phyloP scores from a whole-genome alignment of 2,329 filamentous ascomycete genomes.

The Rugonectria rugulosa region DNA sequence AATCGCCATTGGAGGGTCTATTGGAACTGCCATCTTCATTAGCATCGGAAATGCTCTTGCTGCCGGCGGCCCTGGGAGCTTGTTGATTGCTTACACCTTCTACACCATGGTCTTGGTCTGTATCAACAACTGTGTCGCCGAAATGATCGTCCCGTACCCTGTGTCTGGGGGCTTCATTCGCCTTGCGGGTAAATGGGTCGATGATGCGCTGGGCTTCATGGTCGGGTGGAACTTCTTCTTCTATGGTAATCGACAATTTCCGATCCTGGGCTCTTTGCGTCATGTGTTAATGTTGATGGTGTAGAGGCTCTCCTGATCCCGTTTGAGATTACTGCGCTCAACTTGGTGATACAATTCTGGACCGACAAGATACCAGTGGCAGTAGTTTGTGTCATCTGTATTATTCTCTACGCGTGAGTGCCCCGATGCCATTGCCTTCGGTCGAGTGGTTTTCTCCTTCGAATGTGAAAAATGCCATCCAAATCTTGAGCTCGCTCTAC shows the following conservation, averaged over 20 bases:
- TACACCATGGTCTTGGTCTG: conserved; percentile 50
- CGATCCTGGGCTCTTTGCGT: too few relatives aligned
- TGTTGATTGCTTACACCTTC: conserved; percentile 52
- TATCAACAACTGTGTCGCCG: conserved; percentile 56
- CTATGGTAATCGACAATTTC: too few relatives aligned
- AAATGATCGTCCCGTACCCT: conserved; percentile 55
- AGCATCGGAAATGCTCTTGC: conserved; percentile 50
- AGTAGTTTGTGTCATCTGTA: conserved; percentile 22
- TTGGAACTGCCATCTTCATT: conserved; percentile 46
- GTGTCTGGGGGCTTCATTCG: conserved; percentile 56
- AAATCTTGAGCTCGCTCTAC: too few relatives aligned
- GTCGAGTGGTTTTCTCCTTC: too few relatives aligned
- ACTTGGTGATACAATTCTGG: conserved; percentile 47
- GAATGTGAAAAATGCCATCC: too few relatives aligned
- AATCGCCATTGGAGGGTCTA: conserved; percentile 59
- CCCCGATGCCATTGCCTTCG: too few relatives aligned
- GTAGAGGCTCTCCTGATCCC: conserved; percentile 58
- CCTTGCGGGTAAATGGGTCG: conserved; percentile 55
- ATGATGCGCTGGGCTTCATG: conserved; percentile 55
- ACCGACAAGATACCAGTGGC: conserved; percentile 31
- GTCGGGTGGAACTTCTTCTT: conserved; percentile 59
- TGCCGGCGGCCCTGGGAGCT: conserved; percentile 43
- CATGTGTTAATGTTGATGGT: too few relatives aligned
- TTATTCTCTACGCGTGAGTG: conserved; percentile 5
- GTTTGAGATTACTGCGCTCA: conserved; percentile 55